Percentiles rank a stretch among this genome's conserved stretches.
phyloP scores from a whole-genome alignment of 345 rosid species.

The Citropsis articulata region DNA sequence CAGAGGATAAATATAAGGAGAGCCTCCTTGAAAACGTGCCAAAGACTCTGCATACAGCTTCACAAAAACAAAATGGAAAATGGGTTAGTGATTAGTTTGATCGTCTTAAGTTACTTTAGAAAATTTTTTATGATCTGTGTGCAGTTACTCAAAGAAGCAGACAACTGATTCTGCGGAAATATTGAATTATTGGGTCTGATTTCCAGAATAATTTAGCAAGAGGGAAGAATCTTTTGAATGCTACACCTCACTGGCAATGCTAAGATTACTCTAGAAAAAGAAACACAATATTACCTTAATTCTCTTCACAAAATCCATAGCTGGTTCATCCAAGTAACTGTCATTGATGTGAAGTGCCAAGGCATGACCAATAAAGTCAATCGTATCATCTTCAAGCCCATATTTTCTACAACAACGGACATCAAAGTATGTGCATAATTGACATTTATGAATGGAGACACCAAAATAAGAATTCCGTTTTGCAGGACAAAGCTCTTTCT shows the following conservation, averaged over 20 bases:
- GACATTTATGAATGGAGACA: neutral
- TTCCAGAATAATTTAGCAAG: neutral
- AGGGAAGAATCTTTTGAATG: neutral
- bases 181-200: neutral
- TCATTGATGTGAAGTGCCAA: slow-evolving; percentile 80
- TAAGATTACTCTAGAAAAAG: neutral
- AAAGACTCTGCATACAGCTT: slow-evolving; percentile 91
- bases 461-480: neutral
- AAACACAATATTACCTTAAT: slow-evolving; percentile 52
- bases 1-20: slow-evolving; percentile 86
- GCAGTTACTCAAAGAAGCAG: neutral
- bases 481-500: too few species aligned
- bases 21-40: slow-evolving; percentile 92
- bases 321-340: slow-evolving; percentile 73
- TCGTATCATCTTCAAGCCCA: slow-evolving; percentile 86
- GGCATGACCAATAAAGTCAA: slow-evolving; percentile 93
- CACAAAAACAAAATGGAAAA: slow-evolving; percentile 11
- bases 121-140: neutral
- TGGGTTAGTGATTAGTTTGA: neutral
- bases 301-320: slow-evolving; percentile 72
- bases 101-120: neutral
- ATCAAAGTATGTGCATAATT: neutral
- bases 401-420: slow-evolving; percentile 45
- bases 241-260: neutral
- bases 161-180: neutral